Base-by-base conservation (phyloP, 108 stramenopile genomes). In the Skeletonema grethae region DNA sequence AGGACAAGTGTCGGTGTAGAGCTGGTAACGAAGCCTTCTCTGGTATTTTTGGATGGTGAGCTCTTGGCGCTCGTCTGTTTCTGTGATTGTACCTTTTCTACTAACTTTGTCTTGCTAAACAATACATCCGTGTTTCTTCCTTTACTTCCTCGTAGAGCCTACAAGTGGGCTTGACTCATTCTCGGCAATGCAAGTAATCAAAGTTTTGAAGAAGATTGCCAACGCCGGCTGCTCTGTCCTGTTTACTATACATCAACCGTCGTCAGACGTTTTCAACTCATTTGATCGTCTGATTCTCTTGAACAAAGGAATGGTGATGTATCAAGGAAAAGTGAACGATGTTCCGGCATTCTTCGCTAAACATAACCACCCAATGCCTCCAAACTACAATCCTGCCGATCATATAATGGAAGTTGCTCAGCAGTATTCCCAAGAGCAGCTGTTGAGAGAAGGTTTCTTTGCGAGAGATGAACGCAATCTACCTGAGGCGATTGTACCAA, bases 161-260 rank as follows among this genome's bases (percentile, higher is more conserved):
- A 92, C 89, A 12, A 69, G 64, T 30, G 90, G 91, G 22, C 77
- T 97, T 0, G 92, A 94, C 77, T 70, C 82, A 18, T 93, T 83
- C 69, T 77, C 79, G 28, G 95, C 97, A 1, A 78, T 89, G 61
- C 84, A 90, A 71, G 66, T 96, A 11, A 81, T 90, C 34, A 69
- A 75, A 53, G 86, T 95, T n/a, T 76, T 97, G 61, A 86, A 91
- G 60, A 84, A 87, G 60, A 88, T 98, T 41, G 93, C 97, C 11
- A 72, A 76, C 62, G 87, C 90, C 7, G 89, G 92, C 12, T 61
- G 84, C 9, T 86, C 88, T 22, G 91, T 95, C n/a, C 73, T 95
- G 5, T 93, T 91, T 64, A 97, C 96, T 24, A 95, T 97, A 61
- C 96, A 97, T 69, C 96, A 97, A 73, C 96, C 96, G 10, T 80